These are phyloP conservation scores for Lotus japonicus DNA, from an alignment of 306 rosid species.

Conservation along the genomic window DNA sequence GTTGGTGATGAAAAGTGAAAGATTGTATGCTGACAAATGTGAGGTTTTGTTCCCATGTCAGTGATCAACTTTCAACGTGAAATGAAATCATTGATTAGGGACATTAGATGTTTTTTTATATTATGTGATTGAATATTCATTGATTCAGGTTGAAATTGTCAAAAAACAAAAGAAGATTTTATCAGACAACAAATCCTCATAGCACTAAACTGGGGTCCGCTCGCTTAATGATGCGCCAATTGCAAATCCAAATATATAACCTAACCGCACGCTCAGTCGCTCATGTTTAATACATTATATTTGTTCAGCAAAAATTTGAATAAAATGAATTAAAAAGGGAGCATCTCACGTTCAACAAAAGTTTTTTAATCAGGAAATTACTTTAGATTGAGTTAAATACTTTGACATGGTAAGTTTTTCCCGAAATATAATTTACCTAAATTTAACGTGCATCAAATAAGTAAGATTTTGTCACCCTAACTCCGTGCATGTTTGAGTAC, in stretches of 20 bases:
- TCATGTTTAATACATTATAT: background rate
- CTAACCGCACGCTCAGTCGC: background rate
- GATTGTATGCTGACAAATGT: background rate
- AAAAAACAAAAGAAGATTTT: background rate
- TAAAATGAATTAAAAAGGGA: background rate
- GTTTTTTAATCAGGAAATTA: no score
- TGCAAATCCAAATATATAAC: background rate
- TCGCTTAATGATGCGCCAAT: background rate
- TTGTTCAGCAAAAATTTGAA: background rate
- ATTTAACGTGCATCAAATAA: no score
- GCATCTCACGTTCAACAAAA: no score
- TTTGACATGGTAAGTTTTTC: no score
- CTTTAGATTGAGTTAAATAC: no score
- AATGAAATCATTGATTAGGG: conserved; percentile 1
- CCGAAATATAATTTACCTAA: no score
- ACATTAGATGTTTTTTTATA: background rate
- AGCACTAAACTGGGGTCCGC: background rate
- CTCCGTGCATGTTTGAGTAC: no score
- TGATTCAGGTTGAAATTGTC: background rate
- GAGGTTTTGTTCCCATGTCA: conserved; percentile 3
- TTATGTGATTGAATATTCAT: background rate
- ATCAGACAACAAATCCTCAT: background rate
- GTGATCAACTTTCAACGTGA: background rate
- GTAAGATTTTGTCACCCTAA: no score
- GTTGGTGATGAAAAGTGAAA: conserved; percentile 30